Conservation (phyloP, 2,329 filamentous ascomycete genomes). For the Apiospora pterosperma region DNA sequence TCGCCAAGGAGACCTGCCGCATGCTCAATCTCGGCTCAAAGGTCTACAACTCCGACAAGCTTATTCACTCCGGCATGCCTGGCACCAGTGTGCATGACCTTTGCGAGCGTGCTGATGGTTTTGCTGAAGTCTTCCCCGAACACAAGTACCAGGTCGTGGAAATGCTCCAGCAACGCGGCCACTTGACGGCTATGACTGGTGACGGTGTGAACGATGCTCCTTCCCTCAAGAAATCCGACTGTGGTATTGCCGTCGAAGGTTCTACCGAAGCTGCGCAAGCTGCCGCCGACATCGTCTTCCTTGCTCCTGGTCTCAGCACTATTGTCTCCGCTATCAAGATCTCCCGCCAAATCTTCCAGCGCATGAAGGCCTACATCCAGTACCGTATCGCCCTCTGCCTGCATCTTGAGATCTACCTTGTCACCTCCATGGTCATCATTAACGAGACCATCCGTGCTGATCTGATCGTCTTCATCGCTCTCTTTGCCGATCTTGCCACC, state of each 20-base stretch:
- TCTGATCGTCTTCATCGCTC: constrained; percentile 69
- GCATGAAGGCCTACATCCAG: constrained; percentile 69
- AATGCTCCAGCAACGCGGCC: constrained; percentile 70
- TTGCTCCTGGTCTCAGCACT: constrained; percentile 63
- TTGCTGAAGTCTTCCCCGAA: constrained; percentile 71
- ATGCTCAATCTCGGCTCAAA: constrained; percentile 72
- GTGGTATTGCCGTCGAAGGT: constrained; percentile 67
- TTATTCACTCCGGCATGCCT: constrained; percentile 67
- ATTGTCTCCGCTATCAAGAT: constrained; percentile 68
- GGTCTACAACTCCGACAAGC: constrained; percentile 71
- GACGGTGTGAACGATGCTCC: constrained; percentile 69
- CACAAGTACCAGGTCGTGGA: constrained; percentile 76
- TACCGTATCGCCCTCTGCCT: constrained; percentile 68
- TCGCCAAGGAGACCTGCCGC: constrained; percentile 74
- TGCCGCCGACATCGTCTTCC: constrained; percentile 66
- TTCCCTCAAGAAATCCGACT: constrained; percentile 67
- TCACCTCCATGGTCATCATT: constrained; percentile 72
- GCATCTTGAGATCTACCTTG: constrained; percentile 67
- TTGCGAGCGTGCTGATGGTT: constrained; percentile 70
- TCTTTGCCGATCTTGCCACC: constrained; percentile 71
- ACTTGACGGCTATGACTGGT: constrained; percentile 72
- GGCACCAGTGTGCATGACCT: constrained; percentile 69
- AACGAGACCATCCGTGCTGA: constrained; percentile 66
- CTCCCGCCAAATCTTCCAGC: constrained; percentile 67
- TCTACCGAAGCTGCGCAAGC: constrained; percentile 64